A percentile compares a stretch with the other conserved stretches of the same genome.
These are phyloP conservation scores for Spinellus fusiger DNA, from an alignment of 192 early-diverging fungal genomes.

Conservation along the genomic window DNA sequence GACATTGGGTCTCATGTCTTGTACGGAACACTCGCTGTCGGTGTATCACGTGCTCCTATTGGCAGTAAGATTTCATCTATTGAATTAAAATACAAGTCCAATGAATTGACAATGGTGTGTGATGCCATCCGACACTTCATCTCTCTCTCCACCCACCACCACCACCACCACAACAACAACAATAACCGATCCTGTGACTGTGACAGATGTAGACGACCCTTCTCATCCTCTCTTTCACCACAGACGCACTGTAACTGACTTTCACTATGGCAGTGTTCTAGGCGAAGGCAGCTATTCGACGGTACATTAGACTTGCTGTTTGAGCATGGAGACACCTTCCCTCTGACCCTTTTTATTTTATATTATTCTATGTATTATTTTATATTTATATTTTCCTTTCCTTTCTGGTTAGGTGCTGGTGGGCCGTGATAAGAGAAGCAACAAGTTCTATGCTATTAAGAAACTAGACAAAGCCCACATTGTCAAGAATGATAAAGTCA, in stretches of 20 bases:
- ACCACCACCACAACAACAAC: not conserved
- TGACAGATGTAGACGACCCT: slow-evolving; percentile 22
- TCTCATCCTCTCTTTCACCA: slow-evolving; percentile 36
- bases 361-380: not conserved
- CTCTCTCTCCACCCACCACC: not conserved
- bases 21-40: no score
- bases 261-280: slow-evolving; percentile 74
- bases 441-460: slow-evolving; percentile 81
- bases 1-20: no score
- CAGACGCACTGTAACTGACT: slow-evolving; percentile 76
- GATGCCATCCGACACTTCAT: not conserved
- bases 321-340: not conserved
- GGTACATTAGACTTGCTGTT: slow-evolving; percentile 28
- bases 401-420: slow-evolving; percentile 48
- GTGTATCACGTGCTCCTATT: no score
- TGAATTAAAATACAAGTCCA: not conserved
- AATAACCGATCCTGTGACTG: not conserved
- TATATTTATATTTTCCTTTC: not conserved
- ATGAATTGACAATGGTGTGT: not conserved
- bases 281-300: slow-evolving; percentile 98
- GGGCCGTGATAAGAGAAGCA: slow-evolving; percentile 67
- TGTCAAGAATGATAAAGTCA: slow-evolving; percentile 93
- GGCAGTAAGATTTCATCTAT: not conserved
- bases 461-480: slow-evolving; percentile 84
- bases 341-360: not conserved